Evolutionary conservation across 805 yeast species (phyloP), one percentile per base, ranked within the genome.

Genomic region (Metschnikowia lochheadii): DNA sequence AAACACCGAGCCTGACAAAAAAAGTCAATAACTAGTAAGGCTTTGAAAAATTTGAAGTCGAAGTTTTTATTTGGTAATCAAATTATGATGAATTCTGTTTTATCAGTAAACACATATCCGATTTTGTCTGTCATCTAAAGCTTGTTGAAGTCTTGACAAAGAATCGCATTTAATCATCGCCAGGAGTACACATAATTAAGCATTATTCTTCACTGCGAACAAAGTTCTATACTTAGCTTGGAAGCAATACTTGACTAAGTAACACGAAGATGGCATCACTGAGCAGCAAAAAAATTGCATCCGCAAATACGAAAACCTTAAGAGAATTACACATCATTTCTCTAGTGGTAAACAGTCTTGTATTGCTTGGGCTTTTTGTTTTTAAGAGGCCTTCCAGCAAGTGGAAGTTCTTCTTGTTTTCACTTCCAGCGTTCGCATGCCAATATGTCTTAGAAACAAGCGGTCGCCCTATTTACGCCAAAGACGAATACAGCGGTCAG

Each of bases 401-500:
- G 7, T 54, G 58, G 58, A 54, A 48, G 40, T 73, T 63, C 52
- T 6, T 72, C 11, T 23, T 72, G 21, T 63, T 72, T 36, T 70
- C 75, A 5, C 14, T 63, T 21, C 77, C 77, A 7, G 62, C 73
- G 3, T 59, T 74, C 13, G 69, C 76, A 37, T 72, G 76, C 40
- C 63, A 85, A 61, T 81, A 76, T 59, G 64, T 74, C 11, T 63
- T 87, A 21, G 91, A 86, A 56, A 70, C 67, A 42, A 69, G 75
- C 42, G 89, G 89, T 3, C 67, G 89, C 49, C 91, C 92, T 1
- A 65, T 53, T 32, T 84, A 70, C 60, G 67, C 72, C 14, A 61
- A 58, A 1, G 77, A 77, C 41, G 48, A 48, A 5, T 47, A 49
- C 20, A 77, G 77, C 2, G 63, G 63, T 4, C 51, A 46, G 11